phyloP scores from a whole-genome alignment of 1,284 basidiomycete genomes.

The Trichosporon inkin region DNA sequence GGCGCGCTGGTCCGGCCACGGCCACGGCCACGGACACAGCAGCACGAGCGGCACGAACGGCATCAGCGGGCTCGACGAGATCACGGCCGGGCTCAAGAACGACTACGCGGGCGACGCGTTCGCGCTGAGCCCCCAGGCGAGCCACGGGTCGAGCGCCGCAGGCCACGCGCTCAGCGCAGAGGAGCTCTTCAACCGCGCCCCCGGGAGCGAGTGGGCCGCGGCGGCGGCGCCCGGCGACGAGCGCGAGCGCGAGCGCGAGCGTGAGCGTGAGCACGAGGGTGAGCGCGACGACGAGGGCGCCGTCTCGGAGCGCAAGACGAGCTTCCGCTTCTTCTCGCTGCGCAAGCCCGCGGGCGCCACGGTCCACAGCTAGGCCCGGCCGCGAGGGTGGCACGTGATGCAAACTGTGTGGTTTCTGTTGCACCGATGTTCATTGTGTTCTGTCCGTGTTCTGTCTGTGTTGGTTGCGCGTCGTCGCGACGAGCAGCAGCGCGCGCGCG shows the following conservation, averaged over 20 bases:
- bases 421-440: background rate
- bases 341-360: conserved; percentile 25
- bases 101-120: conserved; percentile 4
- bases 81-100: conserved; percentile 19
- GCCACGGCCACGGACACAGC: too few relatives aligned
- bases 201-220: conserved; percentile 2
- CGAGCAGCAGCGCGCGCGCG: too few relatives aligned
- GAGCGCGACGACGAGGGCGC: conserved; percentile 16
- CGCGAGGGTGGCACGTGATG: background rate
- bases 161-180: conserved; percentile 18
- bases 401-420: background rate
- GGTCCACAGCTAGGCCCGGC: background rate
- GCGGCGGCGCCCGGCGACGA: background rate
- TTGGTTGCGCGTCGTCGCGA: too few relatives aligned
- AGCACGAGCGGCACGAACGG: too few relatives aligned
- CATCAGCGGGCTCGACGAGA: conserved; percentile 18
- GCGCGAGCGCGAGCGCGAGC: background rate
- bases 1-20: conserved; percentile 26
- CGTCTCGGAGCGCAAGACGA: conserved; percentile 29
- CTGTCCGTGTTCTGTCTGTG: background rate
- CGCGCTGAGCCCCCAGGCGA: background rate
- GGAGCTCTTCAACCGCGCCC: conserved; percentile 27
- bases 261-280: conserved; percentile 4
- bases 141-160: background rate
- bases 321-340: conserved; percentile 45